Evolutionary conservation across 306 rosid species (phyloP), one percentile per base, ranked within the genome.

Genomic region (Inga leiocalycina): DNA sequence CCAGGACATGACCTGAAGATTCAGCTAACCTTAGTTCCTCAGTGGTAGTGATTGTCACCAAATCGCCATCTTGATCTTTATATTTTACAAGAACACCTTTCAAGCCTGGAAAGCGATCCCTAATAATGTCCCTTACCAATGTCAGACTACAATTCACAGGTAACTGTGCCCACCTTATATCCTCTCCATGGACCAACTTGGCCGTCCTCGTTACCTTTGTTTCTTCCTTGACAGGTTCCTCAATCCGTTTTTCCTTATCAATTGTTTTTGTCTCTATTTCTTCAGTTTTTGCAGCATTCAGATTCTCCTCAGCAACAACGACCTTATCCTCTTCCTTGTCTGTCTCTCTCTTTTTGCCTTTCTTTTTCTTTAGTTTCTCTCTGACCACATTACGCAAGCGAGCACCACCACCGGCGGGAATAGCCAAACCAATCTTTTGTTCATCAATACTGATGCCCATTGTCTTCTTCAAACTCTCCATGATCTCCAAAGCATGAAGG

Each of bases 171-270:
- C 91, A 91, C 80, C 98, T 93, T 78, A 95, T 95, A 84, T 95
- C 98, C 79, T 95, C 98, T 78, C 98, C 97, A 19, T 84, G 89
- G 41, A 95, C 93, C 91, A 95, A 86, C 88, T 95, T 95, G 57
- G 93, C 98, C 5, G 92, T 92, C 93, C 88, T 95, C 13, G 88
- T 80, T 27, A 82, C 91, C 24, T 30, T 74, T 59, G 85, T 88
- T 77, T 92, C 91, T 76, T 88, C 79, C 81, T 79, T 78, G 19
- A 79, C 76, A 77, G 82, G 85, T 83, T 88, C 80, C 20, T 44
- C 65, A 3, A 78, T 74, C 74, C 57, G 44, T 52, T 89, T 86
- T 6, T 86, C 87, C 71, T 85, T 71, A 80, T 85, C 88, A 68
- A 82, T 71, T n/a, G 79, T 74, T 35, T 67, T 67, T 67, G 72